phyloP scores from a whole-genome alignment of 768 basidiomycete species.

The Mrakia frigida region DNA sequence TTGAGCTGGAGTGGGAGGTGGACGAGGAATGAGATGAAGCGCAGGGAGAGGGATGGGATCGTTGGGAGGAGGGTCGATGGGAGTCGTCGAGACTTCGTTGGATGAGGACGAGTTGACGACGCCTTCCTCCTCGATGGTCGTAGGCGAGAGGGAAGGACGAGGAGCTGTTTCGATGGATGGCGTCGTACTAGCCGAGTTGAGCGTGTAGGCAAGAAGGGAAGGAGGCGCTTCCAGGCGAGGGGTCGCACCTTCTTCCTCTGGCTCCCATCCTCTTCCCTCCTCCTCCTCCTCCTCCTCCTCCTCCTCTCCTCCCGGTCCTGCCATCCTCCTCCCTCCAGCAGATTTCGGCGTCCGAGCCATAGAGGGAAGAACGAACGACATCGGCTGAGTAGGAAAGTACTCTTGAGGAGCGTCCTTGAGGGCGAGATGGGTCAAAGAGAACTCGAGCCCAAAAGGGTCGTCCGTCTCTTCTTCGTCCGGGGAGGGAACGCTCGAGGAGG shows the following conservation, averaged over 20 bases:
- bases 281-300: background rate
- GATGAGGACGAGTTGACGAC: background rate
- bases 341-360: background rate
- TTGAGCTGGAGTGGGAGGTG: background rate
- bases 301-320: background rate
- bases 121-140: background rate
- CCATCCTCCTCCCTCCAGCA: background rate
- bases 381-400: background rate
- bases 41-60: background rate
- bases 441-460: background rate
- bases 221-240: background rate
- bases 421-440: background rate
- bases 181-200: background rate
- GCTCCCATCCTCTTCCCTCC: background rate
- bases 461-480: background rate
- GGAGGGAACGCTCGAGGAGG: background rate
- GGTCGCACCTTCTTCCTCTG: background rate
- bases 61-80: background rate
- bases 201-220: background rate
- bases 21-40: conserved; percentile 7
- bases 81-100: background rate
- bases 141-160: background rate
- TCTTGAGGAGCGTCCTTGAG: background rate
- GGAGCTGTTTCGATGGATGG: background rate
- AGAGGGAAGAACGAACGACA: background rate